Evolutionary conservation across 345 rosid genomes (phyloP).

Genomic region (Geranium brycei): DNA sequence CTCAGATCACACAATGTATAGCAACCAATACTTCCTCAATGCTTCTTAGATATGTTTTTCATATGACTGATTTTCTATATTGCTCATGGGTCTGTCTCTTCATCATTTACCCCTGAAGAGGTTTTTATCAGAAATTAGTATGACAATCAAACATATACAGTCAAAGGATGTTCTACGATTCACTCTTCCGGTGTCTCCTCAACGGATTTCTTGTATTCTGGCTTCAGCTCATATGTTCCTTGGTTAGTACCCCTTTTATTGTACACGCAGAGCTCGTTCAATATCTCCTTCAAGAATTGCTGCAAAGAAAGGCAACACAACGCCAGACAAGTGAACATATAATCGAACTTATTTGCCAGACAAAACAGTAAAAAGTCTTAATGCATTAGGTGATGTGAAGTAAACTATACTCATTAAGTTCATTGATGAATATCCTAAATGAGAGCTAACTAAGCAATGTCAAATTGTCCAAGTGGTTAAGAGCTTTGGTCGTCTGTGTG

Average conservation of each 20-base stretch:
- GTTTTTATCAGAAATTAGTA: not conserved
- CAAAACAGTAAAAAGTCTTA: too few relatives aligned
- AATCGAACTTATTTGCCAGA: not conserved
- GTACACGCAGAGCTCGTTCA: constrained; percentile 86
- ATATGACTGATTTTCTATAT: too few relatives aligned
- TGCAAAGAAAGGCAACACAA: constrained; percentile 18
- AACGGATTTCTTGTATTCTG: constrained; percentile 72
- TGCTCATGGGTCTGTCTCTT: not conserved
- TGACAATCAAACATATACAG: not conserved
- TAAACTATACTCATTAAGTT: too few relatives aligned
- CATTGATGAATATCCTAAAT: not conserved
- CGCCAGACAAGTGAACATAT: not conserved
- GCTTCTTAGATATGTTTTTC: too few relatives aligned
- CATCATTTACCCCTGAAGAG: too few relatives aligned
- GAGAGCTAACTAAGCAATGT: not conserved
- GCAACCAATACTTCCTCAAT: too few relatives aligned
- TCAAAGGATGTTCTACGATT: not conserved
- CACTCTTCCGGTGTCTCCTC: constrained; percentile 45
- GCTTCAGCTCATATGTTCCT: constrained; percentile 93
- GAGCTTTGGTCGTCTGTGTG: too few relatives aligned
- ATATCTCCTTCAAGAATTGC: constrained; percentile 91
- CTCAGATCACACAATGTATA: too few relatives aligned
- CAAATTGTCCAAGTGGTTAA: too few relatives aligned
- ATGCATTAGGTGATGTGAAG: too few relatives aligned
- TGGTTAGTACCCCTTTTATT: constrained; percentile 92